Percentiles rank a stretch among this genome's conserved stretches.
Evolutionary conservation across 2,329 filamentous ascomycete genomes (phyloP).

Genomic region (Fusarium luffae): DNA sequence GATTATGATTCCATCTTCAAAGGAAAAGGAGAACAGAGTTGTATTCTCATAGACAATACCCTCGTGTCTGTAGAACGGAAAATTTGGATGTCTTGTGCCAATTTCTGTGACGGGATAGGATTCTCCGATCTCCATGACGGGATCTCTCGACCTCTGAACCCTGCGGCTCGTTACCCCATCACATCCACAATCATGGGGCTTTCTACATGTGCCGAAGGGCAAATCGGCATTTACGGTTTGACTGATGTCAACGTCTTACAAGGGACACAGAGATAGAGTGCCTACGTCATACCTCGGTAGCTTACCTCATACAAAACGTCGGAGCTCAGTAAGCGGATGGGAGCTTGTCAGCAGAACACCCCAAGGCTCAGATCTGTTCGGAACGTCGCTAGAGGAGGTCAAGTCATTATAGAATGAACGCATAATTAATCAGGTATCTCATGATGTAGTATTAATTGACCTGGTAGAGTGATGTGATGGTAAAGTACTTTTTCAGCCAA

Average conservation of each 20-base stretch:
- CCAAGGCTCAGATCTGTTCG: neutral
- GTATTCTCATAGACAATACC: too few species aligned
- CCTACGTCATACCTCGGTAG: neutral
- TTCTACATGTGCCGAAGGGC: neutral
- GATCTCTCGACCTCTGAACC: neutral
- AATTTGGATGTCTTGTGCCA: accelerated
- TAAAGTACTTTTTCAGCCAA: too few species aligned
- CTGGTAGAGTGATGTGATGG: too few species aligned
- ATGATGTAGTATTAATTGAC: too few species aligned
- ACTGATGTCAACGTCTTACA: neutral
- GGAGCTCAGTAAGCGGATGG: neutral
- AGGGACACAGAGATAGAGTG: accelerated
- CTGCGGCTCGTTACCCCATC: neutral
- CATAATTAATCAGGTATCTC: too few species aligned
- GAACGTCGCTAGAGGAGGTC: too few species aligned
- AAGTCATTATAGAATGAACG: too few species aligned
- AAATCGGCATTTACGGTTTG: neutral
- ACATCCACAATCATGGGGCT: neutral
- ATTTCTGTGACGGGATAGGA: neutral
- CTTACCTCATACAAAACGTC: neutral
- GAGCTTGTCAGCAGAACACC: neutral
- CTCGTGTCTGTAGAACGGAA: neutral
- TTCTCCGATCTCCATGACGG: neutral
- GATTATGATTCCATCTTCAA: too few species aligned
- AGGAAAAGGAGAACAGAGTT: too few species aligned